Percentiles rank a stretch among this genome's conserved stretches.
Conservation (phyloP, 129 eudicot species). For the Centaurea solstitialis region DNA sequence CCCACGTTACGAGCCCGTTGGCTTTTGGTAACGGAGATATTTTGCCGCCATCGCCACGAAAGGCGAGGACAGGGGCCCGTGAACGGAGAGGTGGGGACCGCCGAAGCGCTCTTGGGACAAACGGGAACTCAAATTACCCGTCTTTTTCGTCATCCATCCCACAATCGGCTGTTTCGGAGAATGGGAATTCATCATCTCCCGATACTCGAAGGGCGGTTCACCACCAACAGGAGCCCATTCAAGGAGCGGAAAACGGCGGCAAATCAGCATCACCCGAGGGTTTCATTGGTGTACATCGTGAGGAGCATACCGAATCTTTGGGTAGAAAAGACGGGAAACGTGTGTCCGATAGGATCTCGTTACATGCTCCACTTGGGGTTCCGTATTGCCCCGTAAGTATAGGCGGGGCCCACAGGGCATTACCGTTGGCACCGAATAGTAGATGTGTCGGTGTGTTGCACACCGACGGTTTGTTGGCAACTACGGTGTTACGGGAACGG, state of each 20-base stretch:
- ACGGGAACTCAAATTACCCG: constrained; percentile 42
- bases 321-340: constrained; percentile 43
- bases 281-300: constrained; percentile 42
- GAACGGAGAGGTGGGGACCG: constrained; percentile 63
- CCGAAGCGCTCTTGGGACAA: constrained; percentile 59
- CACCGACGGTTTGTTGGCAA: constrained; percentile 65
- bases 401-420: constrained; percentile 55
- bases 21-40: constrained; percentile 66
- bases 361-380: constrained; percentile 86
- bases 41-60: constrained; percentile 64
- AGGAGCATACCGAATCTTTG: constrained; percentile 40
- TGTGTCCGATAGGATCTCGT: constrained; percentile 44
- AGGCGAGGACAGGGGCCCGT: constrained; percentile 56
- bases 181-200: constrained; percentile 50
- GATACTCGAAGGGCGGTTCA: constrained; percentile 42
- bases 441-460: constrained; percentile 41
- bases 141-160: constrained; percentile 38
- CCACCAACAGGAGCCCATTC: constrained; percentile 48
- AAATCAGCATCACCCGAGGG: constrained; percentile 24
- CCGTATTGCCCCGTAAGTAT: constrained; percentile 54
- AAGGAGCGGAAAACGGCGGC: constrained; percentile 41
- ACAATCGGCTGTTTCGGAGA: constrained; percentile 45
- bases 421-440: constrained; percentile 44
- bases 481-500: constrained; percentile 52
- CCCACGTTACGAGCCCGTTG: constrained; percentile 42